phyloP scores from a whole-genome alignment of 2,329 filamentous ascomycete genomes.

The Pseudogymnoascus sp. region DNA sequence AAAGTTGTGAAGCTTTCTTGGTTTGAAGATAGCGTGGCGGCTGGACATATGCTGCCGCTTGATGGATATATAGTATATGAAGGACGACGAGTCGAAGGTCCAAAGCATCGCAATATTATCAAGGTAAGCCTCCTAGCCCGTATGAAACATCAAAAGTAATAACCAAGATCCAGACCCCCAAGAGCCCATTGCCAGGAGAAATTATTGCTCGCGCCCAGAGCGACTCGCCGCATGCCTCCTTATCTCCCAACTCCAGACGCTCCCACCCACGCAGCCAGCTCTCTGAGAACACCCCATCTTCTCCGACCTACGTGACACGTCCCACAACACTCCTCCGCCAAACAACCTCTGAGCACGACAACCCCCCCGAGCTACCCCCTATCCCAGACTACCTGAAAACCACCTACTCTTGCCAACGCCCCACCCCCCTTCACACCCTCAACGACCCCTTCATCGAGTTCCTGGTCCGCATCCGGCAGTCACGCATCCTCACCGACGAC shows the following conservation, averaged over 20 bases:
- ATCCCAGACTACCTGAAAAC: slow-evolving; percentile 59
- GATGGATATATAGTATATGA: slow-evolving; percentile 47
- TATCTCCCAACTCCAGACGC: background rate
- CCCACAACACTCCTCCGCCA: slow-evolving; percentile 46
- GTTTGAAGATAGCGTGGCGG: slow-evolving; percentile 46
- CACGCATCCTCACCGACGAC: slow-evolving; percentile 64
- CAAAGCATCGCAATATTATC: background rate
- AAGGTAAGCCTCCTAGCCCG: background rate
- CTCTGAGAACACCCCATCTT: background rate
- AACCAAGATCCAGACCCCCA: background rate
- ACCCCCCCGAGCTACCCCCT: slow-evolving; percentile 46
- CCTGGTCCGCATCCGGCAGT: slow-evolving; percentile 64
- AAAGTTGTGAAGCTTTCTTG: slow-evolving; percentile 52
- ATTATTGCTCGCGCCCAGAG: background rate
- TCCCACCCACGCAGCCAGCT: background rate
- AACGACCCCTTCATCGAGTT: slow-evolving; percentile 69
- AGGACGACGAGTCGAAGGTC: slow-evolving; percentile 29
- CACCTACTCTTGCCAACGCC: slow-evolving; percentile 72
- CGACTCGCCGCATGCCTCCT: slow-evolving; percentile 1
- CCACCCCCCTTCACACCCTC: slow-evolving; percentile 59
- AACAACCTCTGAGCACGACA: slow-evolving; percentile 73
- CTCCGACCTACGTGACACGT: slow-evolving; percentile 28
- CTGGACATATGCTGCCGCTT: slow-evolving; percentile 38
- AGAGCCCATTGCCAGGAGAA: background rate
- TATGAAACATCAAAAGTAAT: background rate